Evolutionary conservation across 2,329 filamentous ascomycete species (phyloP).

Genomic region (Coniochaeta sp.): DNA sequence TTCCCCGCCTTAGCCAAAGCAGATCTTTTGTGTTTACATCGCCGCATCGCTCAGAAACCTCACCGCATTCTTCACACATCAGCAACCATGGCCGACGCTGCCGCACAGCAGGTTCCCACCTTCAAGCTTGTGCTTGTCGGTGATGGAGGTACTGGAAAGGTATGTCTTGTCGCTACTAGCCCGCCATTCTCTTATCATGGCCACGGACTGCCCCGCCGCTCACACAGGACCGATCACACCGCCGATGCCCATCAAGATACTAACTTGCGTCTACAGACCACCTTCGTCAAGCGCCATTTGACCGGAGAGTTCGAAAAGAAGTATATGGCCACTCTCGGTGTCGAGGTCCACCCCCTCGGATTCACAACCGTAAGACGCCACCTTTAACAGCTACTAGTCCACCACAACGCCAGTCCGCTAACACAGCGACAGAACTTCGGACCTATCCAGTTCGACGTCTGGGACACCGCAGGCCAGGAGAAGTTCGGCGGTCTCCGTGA

Average conservation of each 20-base stretch:
- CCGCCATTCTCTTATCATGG: slow-evolving; percentile 8
- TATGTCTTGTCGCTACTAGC: slow-evolving; percentile 35
- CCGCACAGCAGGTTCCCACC: slow-evolving; percentile 52
- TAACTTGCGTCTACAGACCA: slow-evolving; percentile 59
- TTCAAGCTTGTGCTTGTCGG: slow-evolving; percentile 99
- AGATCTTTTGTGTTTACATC: slow-evolving; percentile 33
- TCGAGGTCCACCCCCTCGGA: slow-evolving; percentile 96
- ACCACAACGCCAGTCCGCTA: neutral
- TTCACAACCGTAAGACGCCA: slow-evolving; percentile 82
- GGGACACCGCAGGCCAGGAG: slow-evolving; percentile 98
- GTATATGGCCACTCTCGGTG: slow-evolving; percentile 99
- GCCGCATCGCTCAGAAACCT: slow-evolving; percentile 7
- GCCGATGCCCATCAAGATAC: neutral
- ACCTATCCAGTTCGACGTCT: slow-evolving; percentile 96
- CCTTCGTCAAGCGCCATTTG: slow-evolving; percentile 99
- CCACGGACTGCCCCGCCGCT: slow-evolving; percentile 8
- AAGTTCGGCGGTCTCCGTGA: slow-evolving; percentile 99
- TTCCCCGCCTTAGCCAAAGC: slow-evolving; percentile 1
- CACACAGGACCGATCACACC: neutral
- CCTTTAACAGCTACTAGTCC: too few species aligned
- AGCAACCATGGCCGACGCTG: slow-evolving; percentile 55
- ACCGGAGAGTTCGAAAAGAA: slow-evolving; percentile 99
- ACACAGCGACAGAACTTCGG: slow-evolving; percentile 68
- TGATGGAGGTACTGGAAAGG: slow-evolving; percentile 99
- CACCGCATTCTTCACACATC: slow-evolving; percentile 37